Evolutionary conservation across 2,329 filamentous ascomycete species (phyloP).

Genomic region (Teratosphaeria gauchensis): DNA sequence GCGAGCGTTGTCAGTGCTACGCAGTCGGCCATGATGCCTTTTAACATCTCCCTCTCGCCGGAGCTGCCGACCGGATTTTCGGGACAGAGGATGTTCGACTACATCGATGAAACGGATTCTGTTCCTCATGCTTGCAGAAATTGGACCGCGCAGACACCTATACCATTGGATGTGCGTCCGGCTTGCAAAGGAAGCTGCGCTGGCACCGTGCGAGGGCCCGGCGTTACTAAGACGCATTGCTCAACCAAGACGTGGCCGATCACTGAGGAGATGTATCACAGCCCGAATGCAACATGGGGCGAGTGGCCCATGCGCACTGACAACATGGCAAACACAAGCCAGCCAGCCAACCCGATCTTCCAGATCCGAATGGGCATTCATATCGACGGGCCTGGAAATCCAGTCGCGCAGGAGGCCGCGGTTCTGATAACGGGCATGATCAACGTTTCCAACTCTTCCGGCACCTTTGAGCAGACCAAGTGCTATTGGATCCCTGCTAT

Average conservation of each 20-base stretch:
- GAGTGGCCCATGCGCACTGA: neutral
- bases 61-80: conserved; percentile 7
- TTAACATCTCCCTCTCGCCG: conserved; percentile 4
- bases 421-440: neutral
- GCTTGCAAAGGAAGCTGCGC: conserved; percentile 1
- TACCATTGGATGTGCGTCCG: neutral
- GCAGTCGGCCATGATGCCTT: conserved; percentile 1
- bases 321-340: neutral
- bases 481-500: conserved; percentile 8
- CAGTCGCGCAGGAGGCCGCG: neutral
- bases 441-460: neutral
- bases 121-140: neutral
- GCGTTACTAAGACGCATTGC: neutral
- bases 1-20: conserved; percentile 1
- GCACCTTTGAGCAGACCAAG: conserved; percentile 2
- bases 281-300: conserved; percentile 2
- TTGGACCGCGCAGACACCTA: neutral
- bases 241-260: neutral
- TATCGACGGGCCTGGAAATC: neutral
- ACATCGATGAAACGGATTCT: neutral
- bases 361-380: neutral
- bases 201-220: neutral
- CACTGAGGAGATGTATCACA: neutral
- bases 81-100: neutral
- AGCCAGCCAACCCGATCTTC: neutral